These are phyloP conservation scores for Mortierella sp. DNA, from an alignment of 371 early-diverging fungal genomes.

Conservation along the genomic window DNA sequence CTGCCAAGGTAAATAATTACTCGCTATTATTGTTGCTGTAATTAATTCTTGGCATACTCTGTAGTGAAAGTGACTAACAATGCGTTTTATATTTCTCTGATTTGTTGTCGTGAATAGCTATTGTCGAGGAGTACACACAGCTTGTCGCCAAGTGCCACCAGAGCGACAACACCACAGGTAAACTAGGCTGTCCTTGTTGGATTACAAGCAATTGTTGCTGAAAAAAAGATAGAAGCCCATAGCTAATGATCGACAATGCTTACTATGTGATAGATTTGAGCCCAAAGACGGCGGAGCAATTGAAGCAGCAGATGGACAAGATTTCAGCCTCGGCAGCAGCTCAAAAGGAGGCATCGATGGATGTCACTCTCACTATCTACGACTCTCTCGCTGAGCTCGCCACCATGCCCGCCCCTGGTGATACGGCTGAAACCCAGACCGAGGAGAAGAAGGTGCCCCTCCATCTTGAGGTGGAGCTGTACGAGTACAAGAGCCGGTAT, in stretches of 20 bases:
- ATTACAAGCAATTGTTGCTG: too few relatives aligned
- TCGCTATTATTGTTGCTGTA: not conserved
- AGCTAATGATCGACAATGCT: not conserved
- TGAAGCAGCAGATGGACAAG: constrained; percentile 35
- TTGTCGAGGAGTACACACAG: constrained; percentile 25
- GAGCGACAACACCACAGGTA: constrained; percentile 24
- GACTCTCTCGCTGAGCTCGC: constrained; percentile 41
- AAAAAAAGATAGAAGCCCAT: not conserved
- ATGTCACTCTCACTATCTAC: constrained; percentile 51
- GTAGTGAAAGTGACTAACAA: not conserved
- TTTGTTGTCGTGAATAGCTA: constrained; percentile 2
- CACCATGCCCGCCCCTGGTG: constrained; percentile 25
- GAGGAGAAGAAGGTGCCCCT: constrained; percentile 30
- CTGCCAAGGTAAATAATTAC: constrained; percentile 32
- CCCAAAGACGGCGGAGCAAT: constrained; percentile 25
- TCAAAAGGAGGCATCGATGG: constrained; percentile 41
- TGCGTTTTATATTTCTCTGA: not conserved
- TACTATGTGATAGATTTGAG: constrained; percentile 18
- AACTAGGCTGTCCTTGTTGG: not conserved
- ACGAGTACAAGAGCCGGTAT: constrained; percentile 48
- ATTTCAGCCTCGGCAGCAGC: constrained; percentile 20
- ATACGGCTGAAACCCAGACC: constrained; percentile 1
- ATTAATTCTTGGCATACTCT: too few relatives aligned
- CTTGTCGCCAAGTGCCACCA: constrained; percentile 20
- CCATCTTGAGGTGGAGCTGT: constrained; percentile 52